Conservation (phyloP, 331 rosid genomes). For the Telfairia occidentalis region DNA sequence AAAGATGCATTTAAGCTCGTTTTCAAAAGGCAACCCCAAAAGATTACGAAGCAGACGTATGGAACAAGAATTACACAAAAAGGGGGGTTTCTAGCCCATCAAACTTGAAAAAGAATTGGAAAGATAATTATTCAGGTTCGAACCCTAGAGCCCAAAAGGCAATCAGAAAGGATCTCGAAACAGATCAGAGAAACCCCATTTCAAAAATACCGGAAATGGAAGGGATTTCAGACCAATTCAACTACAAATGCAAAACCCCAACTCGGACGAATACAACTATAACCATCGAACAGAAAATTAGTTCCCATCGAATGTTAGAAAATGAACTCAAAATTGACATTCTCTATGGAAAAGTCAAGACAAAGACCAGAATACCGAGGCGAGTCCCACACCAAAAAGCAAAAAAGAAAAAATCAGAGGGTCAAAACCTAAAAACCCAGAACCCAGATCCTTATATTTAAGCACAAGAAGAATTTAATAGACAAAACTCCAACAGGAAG, state of each 20-base stretch:
- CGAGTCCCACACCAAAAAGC: constrained; percentile 10
- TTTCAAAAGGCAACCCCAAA: neutral
- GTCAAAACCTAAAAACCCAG: constrained; percentile 63
- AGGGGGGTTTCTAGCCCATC: constrained; percentile 31
- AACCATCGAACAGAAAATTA: constrained; percentile 11
- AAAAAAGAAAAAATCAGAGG: constrained; percentile 18
- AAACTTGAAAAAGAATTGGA: neutral
- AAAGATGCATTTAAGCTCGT: constrained; percentile 71
- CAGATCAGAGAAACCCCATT: constrained; percentile 29
- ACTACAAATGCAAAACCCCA: constrained; percentile 1
- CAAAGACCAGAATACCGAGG: neutral
- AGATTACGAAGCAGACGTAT: constrained; percentile 3
- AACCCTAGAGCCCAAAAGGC: constrained; percentile 17
- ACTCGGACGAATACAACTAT: constrained; percentile 18
- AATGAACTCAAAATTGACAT: constrained; percentile 18
- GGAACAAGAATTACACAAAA: constrained; percentile 8
- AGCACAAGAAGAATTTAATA: constrained; percentile 13
- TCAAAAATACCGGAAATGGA: constrained; percentile 17
- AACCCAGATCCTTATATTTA: constrained; percentile 66
- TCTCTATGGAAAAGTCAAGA: constrained; percentile 23
- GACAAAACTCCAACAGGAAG: neutral
- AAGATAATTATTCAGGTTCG: constrained; percentile 16
- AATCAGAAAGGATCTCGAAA: constrained; percentile 16
- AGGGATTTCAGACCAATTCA: neutral
- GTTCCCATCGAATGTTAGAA: neutral